Conservation (phyloP, 2,329 filamentous ascomycete species). For the Cercospora citrullina region DNA sequence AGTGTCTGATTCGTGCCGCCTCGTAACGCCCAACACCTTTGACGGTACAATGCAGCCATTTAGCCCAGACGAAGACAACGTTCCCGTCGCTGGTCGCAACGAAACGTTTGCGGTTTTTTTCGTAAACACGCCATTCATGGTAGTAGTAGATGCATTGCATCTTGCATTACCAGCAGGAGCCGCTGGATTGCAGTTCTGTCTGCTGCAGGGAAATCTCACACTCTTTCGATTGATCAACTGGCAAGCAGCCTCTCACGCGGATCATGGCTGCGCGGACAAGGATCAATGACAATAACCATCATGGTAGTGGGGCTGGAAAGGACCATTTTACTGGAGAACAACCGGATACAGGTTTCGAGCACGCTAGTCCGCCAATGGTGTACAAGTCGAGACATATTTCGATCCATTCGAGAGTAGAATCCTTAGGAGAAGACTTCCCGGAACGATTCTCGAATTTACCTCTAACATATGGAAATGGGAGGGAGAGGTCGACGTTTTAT, state of each 20-base stretch:
- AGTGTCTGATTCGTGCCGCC: background rate
- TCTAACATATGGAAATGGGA: slow-evolving; percentile 28
- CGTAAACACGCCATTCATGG: background rate
- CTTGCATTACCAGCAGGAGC: background rate
- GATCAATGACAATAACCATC: background rate
- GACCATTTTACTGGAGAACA: background rate
- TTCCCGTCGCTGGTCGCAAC: background rate
- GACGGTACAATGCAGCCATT: background rate
- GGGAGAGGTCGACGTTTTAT: slow-evolving; percentile 29
- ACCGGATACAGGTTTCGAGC: background rate
- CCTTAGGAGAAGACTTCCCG: slow-evolving; percentile 26
- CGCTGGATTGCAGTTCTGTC: background rate
- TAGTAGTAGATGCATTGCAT: background rate
- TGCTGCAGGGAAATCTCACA: background rate
- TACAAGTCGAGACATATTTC: slow-evolving; percentile 39
- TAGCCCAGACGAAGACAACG: background rate
- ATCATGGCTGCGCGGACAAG: background rate
- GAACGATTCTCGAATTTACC: slow-evolving; percentile 30
- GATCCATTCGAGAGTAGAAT: slow-evolving; percentile 35
- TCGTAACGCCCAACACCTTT: background rate
- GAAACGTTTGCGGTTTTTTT: background rate
- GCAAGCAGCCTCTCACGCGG: background rate
- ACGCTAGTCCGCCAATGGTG: slow-evolving; percentile 9
- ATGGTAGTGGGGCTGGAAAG: background rate
- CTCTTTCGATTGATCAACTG: background rate